A percentile compares a stretch with the other conserved stretches of the same genome.
Evolutionary conservation across 306 rosid genomes (phyloP).

Genomic region (Cicer pinnatifidum): DNA sequence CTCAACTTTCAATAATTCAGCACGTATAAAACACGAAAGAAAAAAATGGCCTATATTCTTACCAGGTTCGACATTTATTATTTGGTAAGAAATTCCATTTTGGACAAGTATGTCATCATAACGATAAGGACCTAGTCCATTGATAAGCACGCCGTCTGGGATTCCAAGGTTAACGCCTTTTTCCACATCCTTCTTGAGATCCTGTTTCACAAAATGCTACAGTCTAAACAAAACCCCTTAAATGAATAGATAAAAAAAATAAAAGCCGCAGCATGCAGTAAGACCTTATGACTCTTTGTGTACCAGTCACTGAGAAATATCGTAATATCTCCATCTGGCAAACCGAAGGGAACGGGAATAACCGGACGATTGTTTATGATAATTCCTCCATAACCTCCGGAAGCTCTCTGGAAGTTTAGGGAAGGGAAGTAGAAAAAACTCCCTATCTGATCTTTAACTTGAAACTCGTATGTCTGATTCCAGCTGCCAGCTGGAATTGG

Average conservation of each 20-base stretch:
- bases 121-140: conserved; percentile 81
- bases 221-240: conserved; percentile 45
- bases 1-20: no score
- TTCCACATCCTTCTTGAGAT: conserved; percentile 71
- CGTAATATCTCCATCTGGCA: conserved; percentile 90
- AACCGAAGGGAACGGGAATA: conserved; percentile 73
- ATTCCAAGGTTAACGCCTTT: conserved; percentile 68
- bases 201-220: conserved; percentile 56
- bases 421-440: conserved; percentile 96
- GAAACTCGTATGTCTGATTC: conserved; percentile 95
- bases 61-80: conserved; percentile 86
- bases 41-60: conserved; percentile 37
- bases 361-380: conserved; percentile 75
- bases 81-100: conserved; percentile 66
- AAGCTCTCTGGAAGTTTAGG: conserved; percentile 79
- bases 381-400: conserved; percentile 93
- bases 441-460: conserved; percentile 97
- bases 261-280: neutral
- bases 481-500: conserved; percentile 88
- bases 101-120: conserved; percentile 65
- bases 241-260: conserved; percentile 20
- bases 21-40: neutral
- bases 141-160: conserved; percentile 84
- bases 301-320: conserved; percentile 89
- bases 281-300: conserved; percentile 80